Evolutionary conservation across 176 grass and related monocot genomes (phyloP), one percentile per base, ranked within the genome.

Genomic region (Olyra latifolia): DNA sequence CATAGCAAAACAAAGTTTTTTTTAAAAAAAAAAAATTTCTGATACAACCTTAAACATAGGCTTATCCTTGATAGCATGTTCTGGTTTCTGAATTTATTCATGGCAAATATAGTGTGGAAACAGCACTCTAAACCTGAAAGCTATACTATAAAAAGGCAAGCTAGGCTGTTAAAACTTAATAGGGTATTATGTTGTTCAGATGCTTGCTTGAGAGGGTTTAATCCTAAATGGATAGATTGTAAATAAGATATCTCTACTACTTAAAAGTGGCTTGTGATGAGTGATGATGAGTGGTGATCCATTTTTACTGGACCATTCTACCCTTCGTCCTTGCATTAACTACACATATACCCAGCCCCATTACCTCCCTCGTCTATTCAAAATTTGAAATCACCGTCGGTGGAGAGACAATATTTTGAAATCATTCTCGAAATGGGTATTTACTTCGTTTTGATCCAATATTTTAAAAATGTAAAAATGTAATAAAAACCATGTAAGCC

Each of bases 121-220:
- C 11, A 46, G 11, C 46, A 35, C 14, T 44, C 20, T 38, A 46
- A 46, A 19, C 66, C 24, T 38, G 7, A 71, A 35, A 47, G 47
- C 25, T 86, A 74, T 48, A 66, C 25, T 66, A 4, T 3, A 56
- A 74, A 14, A 68, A 32, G 13, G 41, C 25, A 2, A 35, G 32
- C 1, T 35, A 35, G 32, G 32, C 20, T 45, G 57, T 42, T 66
- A 19, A 25, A 45, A 53, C 41, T 19, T 49, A 69, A 43, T 43
- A 39, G n/a, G 13, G 5, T 29, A 78, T 73, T 64, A 7, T 20
- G 19, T 6, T 42, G 1, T 70, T 81, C 59, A 40, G 44, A 71
- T 71, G 66, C 8, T 76, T 76, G 44, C 32, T 70, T 25, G 35
- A 63, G 53, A 71, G 50, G 59, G n/a, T 41, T 86, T 74, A n/a